phyloP scores from a whole-genome alignment of 306 rosid genomes.

The Cucurbita maxima region DNA sequence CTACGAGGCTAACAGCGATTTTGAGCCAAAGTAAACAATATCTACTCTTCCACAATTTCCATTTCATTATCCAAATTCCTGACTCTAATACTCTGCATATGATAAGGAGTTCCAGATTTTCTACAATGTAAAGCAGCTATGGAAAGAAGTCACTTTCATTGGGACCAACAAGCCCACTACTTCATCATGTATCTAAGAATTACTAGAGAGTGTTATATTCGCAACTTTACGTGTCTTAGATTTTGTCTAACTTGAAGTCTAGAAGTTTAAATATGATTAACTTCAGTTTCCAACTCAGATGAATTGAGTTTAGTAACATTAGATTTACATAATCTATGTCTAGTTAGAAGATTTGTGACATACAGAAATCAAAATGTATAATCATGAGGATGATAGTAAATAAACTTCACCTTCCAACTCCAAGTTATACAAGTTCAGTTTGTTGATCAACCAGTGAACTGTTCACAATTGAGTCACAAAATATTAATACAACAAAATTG shows the following conservation, averaged over 20 bases:
- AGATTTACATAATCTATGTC: not conserved
- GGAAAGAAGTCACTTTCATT: not conserved
- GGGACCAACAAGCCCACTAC: not conserved
- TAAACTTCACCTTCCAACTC: not conserved
- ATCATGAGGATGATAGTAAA: not conserved
- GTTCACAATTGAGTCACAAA: constrained; percentile 3
- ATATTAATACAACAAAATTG: not conserved
- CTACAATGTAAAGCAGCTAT: not conserved
- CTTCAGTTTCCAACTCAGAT: no score
- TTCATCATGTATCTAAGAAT: not conserved
- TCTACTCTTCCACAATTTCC: not conserved
- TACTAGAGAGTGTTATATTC: not conserved
- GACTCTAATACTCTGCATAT: not conserved
- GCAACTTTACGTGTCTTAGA: not conserved
- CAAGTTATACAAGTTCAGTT: not conserved
- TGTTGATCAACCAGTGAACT: not conserved
- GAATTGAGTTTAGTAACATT: not conserved
- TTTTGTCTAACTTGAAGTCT: no score
- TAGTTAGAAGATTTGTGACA: not conserved
- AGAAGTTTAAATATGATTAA: no score
- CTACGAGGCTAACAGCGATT: no score
- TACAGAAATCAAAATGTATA: not conserved
- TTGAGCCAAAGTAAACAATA: no score
- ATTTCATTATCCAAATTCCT: not conserved
- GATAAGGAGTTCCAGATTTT: not conserved